Percentiles rank a stretch among this genome's conserved stretches.
phyloP scores from a whole-genome alignment of 768 basidiomycete genomes.

The Amanita brunnescens region DNA sequence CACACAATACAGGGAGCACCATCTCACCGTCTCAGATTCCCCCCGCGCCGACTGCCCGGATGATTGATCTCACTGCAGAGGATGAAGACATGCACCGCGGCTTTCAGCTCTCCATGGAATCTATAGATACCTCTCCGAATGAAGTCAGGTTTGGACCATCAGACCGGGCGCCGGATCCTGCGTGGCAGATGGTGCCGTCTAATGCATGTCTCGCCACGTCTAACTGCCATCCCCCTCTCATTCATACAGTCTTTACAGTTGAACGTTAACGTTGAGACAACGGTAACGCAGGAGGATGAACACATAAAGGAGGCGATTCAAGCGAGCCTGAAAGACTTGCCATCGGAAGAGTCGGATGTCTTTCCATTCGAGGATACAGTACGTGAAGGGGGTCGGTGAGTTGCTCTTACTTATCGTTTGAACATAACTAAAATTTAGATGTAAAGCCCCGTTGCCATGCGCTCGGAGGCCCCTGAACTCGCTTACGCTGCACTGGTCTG shows the following conservation, averaged over 20 bases:
- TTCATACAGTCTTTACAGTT: constrained; percentile 19
- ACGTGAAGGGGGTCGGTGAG: constrained; percentile 52
- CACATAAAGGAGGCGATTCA: constrained; percentile 62
- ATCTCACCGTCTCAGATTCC: constrained; percentile 15
- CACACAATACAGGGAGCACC: constrained; percentile 14
- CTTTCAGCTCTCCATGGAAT: constrained; percentile 43
- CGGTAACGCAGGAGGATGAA: constrained; percentile 46
- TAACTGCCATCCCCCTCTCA: constrained; percentile 2
- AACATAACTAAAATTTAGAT: neutral
- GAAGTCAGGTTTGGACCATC: constrained; percentile 47
- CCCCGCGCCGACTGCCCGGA: constrained; percentile 20
- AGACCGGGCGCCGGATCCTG: constrained; percentile 51
- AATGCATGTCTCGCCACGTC: constrained; percentile 37
- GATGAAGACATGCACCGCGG: constrained; percentile 50
- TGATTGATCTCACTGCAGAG: constrained; percentile 50
- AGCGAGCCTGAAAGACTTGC: constrained; percentile 54
- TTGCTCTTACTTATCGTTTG: neutral
- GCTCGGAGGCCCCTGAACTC: constrained; percentile 41
- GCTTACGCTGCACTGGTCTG: constrained; percentile 54
- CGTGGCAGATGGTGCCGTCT: constrained; percentile 64
- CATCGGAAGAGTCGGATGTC: constrained; percentile 41
- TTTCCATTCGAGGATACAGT: constrained; percentile 43
- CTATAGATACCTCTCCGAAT: constrained; percentile 18
- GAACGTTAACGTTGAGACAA: constrained; percentile 20
- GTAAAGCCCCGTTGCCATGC: constrained; percentile 61